Evolutionary conservation across 1,284 basidiomycete genomes (phyloP).

Genomic region (Marasmius fiardii): DNA sequence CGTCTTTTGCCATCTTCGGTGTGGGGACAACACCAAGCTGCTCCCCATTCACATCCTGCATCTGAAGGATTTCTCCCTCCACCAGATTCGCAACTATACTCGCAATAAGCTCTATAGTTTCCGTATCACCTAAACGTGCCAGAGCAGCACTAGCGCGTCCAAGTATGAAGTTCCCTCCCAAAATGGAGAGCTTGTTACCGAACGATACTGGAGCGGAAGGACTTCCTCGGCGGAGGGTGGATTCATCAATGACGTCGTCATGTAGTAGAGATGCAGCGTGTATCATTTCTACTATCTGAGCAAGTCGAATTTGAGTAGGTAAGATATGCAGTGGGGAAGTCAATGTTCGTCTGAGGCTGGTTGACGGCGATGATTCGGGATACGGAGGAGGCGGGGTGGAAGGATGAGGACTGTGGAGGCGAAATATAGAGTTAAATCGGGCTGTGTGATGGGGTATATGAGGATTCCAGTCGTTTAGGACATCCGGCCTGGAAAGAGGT

Average conservation of each 20-base stretch:
- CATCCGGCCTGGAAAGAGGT: conserved; percentile 67
- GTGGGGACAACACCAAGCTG: conserved; percentile 21
- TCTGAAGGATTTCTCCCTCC: conserved; percentile 94
- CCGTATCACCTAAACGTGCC: conserved; percentile 80
- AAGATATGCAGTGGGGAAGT: conserved; percentile 56
- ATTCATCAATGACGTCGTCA: conserved; percentile 92
- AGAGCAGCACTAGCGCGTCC: conserved; percentile 89
- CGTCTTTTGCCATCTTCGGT: conserved; percentile 25
- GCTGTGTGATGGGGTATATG: conserved; percentile 67
- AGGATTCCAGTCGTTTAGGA: conserved; percentile 86
- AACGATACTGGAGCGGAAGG: conserved; percentile 87
- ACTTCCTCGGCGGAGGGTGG: conserved; percentile 76
- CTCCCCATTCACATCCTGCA: conserved; percentile 48
- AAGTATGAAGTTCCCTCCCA: conserved; percentile 94
- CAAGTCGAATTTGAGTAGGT: conserved; percentile 86
- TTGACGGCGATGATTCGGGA: conserved; percentile 51
- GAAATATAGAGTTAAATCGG: conserved; percentile 36
- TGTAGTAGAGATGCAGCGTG: conserved; percentile 96
- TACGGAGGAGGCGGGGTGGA: not conserved
- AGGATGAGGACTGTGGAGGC: not conserved
- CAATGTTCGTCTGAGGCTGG: conserved; percentile 52
- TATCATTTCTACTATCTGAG: conserved; percentile 98
- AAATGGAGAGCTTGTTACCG: conserved; percentile 94
- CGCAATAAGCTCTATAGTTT: conserved; percentile 92
- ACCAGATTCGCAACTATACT: conserved; percentile 94